Evolutionary conservation across 2,329 filamentous ascomycete genomes (phyloP).

Genomic region (Trichoderma hamatum): DNA sequence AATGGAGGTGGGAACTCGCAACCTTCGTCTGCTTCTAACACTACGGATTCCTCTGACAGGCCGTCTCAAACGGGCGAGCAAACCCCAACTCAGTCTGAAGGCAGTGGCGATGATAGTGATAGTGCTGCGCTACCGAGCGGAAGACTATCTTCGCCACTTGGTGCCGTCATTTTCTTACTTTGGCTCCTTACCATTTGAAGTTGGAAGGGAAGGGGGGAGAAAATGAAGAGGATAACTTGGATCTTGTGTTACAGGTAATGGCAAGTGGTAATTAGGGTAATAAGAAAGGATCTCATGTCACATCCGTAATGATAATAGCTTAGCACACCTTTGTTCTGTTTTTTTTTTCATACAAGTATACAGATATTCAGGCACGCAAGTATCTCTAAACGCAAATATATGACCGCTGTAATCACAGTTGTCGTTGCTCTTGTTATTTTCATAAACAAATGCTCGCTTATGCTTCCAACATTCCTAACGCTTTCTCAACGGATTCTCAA

Average conservation of each 20-base stretch:
- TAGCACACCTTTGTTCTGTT: background rate
- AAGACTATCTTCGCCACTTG: constrained; percentile 26
- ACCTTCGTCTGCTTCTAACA: background rate
- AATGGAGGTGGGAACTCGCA: background rate
- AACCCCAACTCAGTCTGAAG: constrained; percentile 5
- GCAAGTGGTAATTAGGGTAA: background rate
- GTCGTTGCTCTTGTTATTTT: constrained; percentile 16
- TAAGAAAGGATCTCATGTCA: background rate
- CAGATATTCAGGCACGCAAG: background rate
- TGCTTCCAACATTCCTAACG: constrained; percentile 24
- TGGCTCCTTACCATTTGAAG: constrained; percentile 28
- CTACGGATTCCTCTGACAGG: background rate
- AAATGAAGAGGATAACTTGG: background rate
- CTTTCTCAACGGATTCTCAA: background rate
- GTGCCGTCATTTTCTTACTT: constrained; percentile 26
- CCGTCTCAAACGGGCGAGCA: constrained; percentile 20
- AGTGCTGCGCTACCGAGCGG: constrained; percentile 20
- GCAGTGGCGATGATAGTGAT: constrained; percentile 1
- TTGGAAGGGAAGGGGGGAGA: background rate
- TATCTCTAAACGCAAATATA: background rate
- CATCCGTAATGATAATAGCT: constrained; percentile 2
- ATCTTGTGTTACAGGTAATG: background rate
- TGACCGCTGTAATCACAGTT: background rate
- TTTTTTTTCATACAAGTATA: background rate
- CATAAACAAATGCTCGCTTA: constrained; percentile 25